A percentile compares a stretch with the other conserved stretches of the same genome.
Evolutionary conservation across 805 yeast species (phyloP).

Genomic region (Candida germanica): DNA sequence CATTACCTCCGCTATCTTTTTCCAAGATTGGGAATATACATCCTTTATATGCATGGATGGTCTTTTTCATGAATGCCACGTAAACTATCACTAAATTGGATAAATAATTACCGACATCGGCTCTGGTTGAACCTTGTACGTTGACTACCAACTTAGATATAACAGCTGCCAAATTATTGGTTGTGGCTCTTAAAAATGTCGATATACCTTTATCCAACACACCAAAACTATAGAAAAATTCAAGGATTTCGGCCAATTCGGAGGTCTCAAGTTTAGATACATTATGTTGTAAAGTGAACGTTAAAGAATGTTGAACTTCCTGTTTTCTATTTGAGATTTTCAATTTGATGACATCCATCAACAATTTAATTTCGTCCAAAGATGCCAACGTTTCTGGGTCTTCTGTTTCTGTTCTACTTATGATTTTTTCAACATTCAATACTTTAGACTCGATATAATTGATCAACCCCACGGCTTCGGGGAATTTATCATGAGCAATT

Average conservation of each 20-base stretch:
- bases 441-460: slow-evolving; percentile 35
- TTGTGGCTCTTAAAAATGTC: slow-evolving; percentile 33
- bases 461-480: slow-evolving; percentile 41
- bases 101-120: slow-evolving; percentile 40
- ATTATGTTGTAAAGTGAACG: slow-evolving; percentile 36
- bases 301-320: slow-evolving; percentile 34
- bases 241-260: slow-evolving; percentile 33
- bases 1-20: slow-evolving; percentile 26
- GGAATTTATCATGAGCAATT: slow-evolving; percentile 58
- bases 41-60: slow-evolving; percentile 51
- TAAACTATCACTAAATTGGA: slow-evolving; percentile 38
- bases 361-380: slow-evolving; percentile 21
- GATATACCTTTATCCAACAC: slow-evolving; percentile 35
- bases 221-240: slow-evolving; percentile 33
- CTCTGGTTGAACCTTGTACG: slow-evolving; percentile 42
- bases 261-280: slow-evolving; percentile 27
- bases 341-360: slow-evolving; percentile 41
- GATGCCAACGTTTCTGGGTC: slow-evolving; percentile 13
- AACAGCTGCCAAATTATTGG: slow-evolving; percentile 27
- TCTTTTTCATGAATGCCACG: slow-evolving; percentile 47
- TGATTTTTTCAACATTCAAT: slow-evolving; percentile 24
- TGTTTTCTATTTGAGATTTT: slow-evolving; percentile 37
- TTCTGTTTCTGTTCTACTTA: slow-evolving; percentile 10
- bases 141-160: slow-evolving; percentile 34
- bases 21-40: slow-evolving; percentile 44